These are phyloP conservation scores for Striga asiatica DNA, from an alignment of 257 asterid species.

Conservation along the genomic window DNA sequence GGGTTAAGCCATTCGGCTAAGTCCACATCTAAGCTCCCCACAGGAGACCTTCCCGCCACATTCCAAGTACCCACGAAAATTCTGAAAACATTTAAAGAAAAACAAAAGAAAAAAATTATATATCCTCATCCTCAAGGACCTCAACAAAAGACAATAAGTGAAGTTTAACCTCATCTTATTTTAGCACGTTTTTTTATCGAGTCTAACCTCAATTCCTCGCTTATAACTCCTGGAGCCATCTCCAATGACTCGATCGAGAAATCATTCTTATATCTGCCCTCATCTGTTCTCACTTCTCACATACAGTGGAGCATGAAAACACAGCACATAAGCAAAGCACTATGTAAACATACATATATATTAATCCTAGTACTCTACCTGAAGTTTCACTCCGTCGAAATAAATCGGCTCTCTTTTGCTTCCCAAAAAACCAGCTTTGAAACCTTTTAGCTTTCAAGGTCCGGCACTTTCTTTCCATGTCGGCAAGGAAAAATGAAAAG, in stretches of 20 bases:
- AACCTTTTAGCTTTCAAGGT: slow-evolving; percentile 29
- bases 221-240: slow-evolving; percentile 32
- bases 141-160: neutral
- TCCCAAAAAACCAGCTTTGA: slow-evolving; percentile 53
- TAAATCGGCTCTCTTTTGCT: slow-evolving; percentile 43
- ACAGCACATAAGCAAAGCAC: no score
- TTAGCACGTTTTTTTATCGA: neutral
- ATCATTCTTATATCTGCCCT: slow-evolving; percentile 29
- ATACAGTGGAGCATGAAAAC: neutral
- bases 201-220: slow-evolving; percentile 51
- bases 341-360: neutral
- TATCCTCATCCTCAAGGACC: neutral
- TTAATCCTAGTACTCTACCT: slow-evolving; percentile 24
- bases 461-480: slow-evolving; percentile 44
- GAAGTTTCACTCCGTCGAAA: slow-evolving; percentile 25
- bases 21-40: slow-evolving; percentile 71
- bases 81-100: slow-evolving; percentile 33
- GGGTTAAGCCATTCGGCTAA: slow-evolving; percentile 84
- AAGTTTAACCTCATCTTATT: neutral
- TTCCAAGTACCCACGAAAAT: slow-evolving; percentile 94
- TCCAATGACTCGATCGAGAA: slow-evolving; percentile 22
- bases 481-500: slow-evolving; percentile 9
- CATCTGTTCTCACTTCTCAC: slow-evolving; percentile 21
- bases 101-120: no score
- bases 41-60: slow-evolving; percentile 88